These are phyloP conservation scores for Phtheirospermum japonicum DNA, from an alignment of 257 asterid genomes.

Conservation along the genomic window DNA sequence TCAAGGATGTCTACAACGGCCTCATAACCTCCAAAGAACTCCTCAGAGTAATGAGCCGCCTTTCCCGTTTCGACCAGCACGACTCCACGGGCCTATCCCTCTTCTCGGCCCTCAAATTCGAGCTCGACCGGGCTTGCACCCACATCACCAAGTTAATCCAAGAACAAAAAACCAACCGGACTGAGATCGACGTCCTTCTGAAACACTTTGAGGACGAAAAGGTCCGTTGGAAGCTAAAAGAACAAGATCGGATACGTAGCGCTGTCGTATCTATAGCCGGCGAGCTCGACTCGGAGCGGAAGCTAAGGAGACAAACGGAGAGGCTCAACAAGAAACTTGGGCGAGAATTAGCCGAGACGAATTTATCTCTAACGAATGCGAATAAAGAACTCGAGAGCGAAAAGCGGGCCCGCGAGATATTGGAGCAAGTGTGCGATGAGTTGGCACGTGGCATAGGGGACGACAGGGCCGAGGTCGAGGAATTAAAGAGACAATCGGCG, in stretches of 20 bases:
- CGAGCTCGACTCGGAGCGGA: conserved; percentile 80
- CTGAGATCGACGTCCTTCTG: conserved; percentile 51
- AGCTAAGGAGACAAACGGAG: conserved; percentile 82
- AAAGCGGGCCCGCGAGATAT: conserved; percentile 65
- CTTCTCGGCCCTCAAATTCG: conserved; percentile 65
- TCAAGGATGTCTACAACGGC: conserved; percentile 66
- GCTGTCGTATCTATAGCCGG: conserved; percentile 54
- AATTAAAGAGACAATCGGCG: conserved; percentile 58
- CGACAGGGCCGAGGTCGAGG: conserved; percentile 83
- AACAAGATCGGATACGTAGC: conserved; percentile 57
- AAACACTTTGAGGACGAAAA: conserved; percentile 68
- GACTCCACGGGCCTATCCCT: conserved; percentile 57
- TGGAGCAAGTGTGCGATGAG: conserved; percentile 92
- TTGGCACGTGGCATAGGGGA: conserved; percentile 81
- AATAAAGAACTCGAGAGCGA: conserved; percentile 67
- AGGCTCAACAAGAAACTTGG: conserved; percentile 89
- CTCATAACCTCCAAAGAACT: conserved; percentile 76
- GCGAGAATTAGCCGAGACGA: conserved; percentile 65
- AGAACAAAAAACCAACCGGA: conserved; percentile 44
- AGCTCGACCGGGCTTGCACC: conserved; percentile 59
- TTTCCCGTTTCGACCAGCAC: conserved; percentile 53
- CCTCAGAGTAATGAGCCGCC: conserved; percentile 55
- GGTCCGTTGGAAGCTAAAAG: conserved; percentile 60
- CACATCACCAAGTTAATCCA: conserved; percentile 54
- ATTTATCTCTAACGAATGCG: conserved; percentile 44